Evolutionary conservation across 2,329 filamentous ascomycete genomes (phyloP), one percentile per base, ranked within the genome.

Genomic region (Dactylellina parvicollis): DNA sequence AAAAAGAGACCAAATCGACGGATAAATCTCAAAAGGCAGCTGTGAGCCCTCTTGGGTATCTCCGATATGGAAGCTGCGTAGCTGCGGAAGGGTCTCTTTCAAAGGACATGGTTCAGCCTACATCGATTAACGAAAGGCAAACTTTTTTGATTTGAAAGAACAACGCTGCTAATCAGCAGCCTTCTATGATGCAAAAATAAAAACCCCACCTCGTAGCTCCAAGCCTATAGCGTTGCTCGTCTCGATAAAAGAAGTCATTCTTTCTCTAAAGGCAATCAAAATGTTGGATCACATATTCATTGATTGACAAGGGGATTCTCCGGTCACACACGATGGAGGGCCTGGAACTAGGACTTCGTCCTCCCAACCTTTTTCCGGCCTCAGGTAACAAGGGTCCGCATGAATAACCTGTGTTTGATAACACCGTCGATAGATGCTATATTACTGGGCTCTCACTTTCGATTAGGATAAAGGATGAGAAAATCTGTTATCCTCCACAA

Each of bases 51-150:
- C 60, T 55, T 57, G 54, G 66, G 59, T 28, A 57, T 24, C 34
- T 65, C 54, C 22, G 36, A 72, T 72, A 16, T 44, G 67, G 67
- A 72, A 72, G 67, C 36, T 72, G 67, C 24, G 28, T 57, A 32
- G 24, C 50, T 22, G 28, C 32, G 30, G 24, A 47, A 60, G 34
- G 55, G 40, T 40, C 55, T 20, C n/a, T n/a, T n/a, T n/a, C n/a
- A n/a, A n/a, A n/a, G n/a, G n/a, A n/a, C n/a, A n/a, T n/a, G n/a
- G n/a, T n/a, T n/a, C n/a, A n/a, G n/a, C n/a, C n/a, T n/a, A n/a
- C n/a, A n/a, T n/a, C n/a, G n/a, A n/a, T n/a, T n/a, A n/a, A n/a
- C 26, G 57, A 61, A 50, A 52, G 32, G 52, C 52, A 59, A 56
- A 36, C 32, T 36, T 52, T 47, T 42, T 18, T 20, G 56, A n/a